Evolutionary conservation across 148 eudicot species (phyloP).

Genomic region (Amaranthus hypochondriacus): DNA sequence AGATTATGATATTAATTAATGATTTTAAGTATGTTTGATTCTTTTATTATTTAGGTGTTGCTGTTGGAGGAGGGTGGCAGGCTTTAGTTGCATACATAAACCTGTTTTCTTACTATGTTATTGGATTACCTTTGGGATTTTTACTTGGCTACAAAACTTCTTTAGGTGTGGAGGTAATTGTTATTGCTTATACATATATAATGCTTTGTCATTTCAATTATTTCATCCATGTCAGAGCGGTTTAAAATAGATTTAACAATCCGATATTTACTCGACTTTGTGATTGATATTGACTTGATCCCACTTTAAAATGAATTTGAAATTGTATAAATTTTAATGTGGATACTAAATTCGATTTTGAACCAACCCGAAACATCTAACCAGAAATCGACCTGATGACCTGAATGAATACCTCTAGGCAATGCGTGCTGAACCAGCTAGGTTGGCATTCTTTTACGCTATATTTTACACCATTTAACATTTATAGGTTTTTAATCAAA

Average conservation of each 20-base stretch:
- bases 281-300: not conserved
- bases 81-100: conserved; percentile 81
- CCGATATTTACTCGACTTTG: too few relatives aligned
- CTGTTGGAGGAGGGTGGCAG: conserved; percentile 99
- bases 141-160: conserved; percentile 67
- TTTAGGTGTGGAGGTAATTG: conserved; percentile 73
- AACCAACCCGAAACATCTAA: too few relatives aligned
- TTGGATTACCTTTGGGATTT: conserved; percentile 86
- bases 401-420: too few relatives aligned
- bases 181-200: not conserved
- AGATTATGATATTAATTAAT: not conserved
- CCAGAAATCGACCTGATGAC: too few relatives aligned
- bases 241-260: too few relatives aligned
- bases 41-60: conserved; percentile 53
- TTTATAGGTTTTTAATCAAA: too few relatives aligned
- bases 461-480: too few relatives aligned
- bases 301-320: too few relatives aligned
- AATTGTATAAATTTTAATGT: too few relatives aligned
- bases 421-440: too few relatives aligned
- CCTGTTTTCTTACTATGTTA: conserved; percentile 69
- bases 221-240: not conserved
- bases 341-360: too few relatives aligned
- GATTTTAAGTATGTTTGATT: not conserved
- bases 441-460: too few relatives aligned
- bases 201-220: not conserved